Percentiles rank a stretch among this genome's conserved stretches.
Conservation (phyloP, 78 protist genomes). For the Dictyostelium brefeldianum region DNA sequence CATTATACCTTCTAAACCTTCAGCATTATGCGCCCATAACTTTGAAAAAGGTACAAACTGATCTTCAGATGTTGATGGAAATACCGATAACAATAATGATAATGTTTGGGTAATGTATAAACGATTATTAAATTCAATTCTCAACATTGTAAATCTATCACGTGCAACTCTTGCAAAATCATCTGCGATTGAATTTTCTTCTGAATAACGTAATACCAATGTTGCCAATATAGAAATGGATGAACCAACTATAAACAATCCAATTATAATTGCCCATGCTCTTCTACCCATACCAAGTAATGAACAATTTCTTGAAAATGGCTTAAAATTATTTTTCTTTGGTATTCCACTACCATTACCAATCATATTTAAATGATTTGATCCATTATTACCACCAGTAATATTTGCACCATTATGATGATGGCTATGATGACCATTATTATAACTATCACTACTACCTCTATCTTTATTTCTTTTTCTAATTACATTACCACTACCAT, state of each 20-base stretch:
- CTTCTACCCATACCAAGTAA: conserved; percentile 71
- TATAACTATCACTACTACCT: neutral
- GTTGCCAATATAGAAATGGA: conserved; percentile 55
- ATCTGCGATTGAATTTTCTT: conserved; percentile 14
- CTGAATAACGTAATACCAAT: conserved; percentile 56
- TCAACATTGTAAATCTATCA: conserved; percentile 65
- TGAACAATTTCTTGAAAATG: conserved; percentile 48
- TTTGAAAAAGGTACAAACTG: conserved; percentile 64
- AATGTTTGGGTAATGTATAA: conserved; percentile 57
- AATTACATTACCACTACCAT: neutral
- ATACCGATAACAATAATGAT: conserved; percentile 39
- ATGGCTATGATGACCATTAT: neutral
- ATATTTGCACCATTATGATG: neutral
- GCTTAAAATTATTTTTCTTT: conserved; percentile 36
- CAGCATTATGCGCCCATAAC: conserved; percentile 32
- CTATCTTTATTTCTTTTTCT: conserved; percentile 5
- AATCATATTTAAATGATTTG: neutral
- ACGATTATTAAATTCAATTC: conserved; percentile 56
- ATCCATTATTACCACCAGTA: neutral
- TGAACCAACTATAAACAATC: conserved; percentile 57
- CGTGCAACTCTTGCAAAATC: conserved; percentile 70
- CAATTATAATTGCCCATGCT: conserved; percentile 70
- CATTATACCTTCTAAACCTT: conserved; percentile 72
- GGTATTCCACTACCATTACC: conserved; percentile 2
- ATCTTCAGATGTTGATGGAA: conserved; percentile 47